These are phyloP conservation scores for Tricholoma saponaceum DNA, from an alignment of 768 basidiomycete genomes.

Conservation along the genomic window DNA sequence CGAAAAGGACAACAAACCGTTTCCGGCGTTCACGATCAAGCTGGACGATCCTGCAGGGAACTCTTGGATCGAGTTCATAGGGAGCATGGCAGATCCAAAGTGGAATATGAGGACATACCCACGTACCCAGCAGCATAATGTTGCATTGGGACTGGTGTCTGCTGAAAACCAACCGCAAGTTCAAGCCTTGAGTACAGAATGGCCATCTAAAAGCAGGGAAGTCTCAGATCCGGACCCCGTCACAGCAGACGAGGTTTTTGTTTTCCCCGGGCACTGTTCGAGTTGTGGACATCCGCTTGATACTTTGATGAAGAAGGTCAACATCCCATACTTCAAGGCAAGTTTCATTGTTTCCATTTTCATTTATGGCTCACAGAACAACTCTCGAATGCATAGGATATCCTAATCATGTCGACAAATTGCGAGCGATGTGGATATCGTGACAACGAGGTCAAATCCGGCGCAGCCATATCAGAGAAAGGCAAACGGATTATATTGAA, in stretches of 20 bases:
- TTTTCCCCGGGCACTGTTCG: constrained; percentile 73
- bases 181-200: constrained; percentile 5
- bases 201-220: constrained; percentile 6
- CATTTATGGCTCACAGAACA: background rate
- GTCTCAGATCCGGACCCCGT: constrained; percentile 26
- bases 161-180: constrained; percentile 33
- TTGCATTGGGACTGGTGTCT: constrained; percentile 67
- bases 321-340: constrained; percentile 97
- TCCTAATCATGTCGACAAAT: constrained; percentile 82
- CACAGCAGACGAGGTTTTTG: constrained; percentile 80
- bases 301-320: constrained; percentile 94
- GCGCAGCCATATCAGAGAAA: constrained; percentile 80
- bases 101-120: constrained; percentile 87
- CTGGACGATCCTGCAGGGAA: constrained; percentile 95
- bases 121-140: constrained; percentile 77
- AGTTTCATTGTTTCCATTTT: constrained; percentile 7
- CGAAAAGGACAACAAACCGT: constrained; percentile 44
- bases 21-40: constrained; percentile 74
- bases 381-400: constrained; percentile 53
- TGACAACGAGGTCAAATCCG: constrained; percentile 97
- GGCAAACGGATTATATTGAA: constrained; percentile 87
- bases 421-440: constrained; percentile 94
- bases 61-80: constrained; percentile 92
- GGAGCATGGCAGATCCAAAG: constrained; percentile 84
- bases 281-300: constrained; percentile 80